Evolutionary conservation across 805 yeast species (phyloP).

Genomic region (Hermanozyma aechmeae): DNA sequence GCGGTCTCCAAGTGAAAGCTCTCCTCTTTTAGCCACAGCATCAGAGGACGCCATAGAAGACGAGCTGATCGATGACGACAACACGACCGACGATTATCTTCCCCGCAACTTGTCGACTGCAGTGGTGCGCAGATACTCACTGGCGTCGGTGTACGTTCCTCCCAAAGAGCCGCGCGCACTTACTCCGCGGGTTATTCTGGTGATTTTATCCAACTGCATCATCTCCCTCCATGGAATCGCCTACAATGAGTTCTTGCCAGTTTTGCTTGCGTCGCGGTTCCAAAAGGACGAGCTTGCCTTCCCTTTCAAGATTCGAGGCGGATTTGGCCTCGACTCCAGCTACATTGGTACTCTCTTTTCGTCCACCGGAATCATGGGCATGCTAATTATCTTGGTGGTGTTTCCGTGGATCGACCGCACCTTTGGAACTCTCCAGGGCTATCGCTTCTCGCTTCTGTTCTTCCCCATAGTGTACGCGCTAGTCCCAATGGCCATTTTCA

Average conservation of each 20-base stretch:
- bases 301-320: slow-evolving; percentile 28
- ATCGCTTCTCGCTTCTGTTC: slow-evolving; percentile 19
- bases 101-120: too few relatives aligned
- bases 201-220: slow-evolving; percentile 23
- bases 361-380: slow-evolving; percentile 27
- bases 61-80: not conserved
- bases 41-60: too few relatives aligned
- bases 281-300: slow-evolving; percentile 16
- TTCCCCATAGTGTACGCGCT: slow-evolving; percentile 24
- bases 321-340: slow-evolving; percentile 23
- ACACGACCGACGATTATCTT: not conserved
- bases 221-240: slow-evolving; percentile 23
- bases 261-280: slow-evolving; percentile 23
- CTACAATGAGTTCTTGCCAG: slow-evolving; percentile 28
- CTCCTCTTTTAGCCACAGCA: too few relatives aligned
- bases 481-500: slow-evolving; percentile 23
- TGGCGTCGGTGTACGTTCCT: slow-evolving; percentile 3
- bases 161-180: slow-evolving; percentile 7
- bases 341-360: slow-evolving; percentile 27
- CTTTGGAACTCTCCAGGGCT: slow-evolving; percentile 22
- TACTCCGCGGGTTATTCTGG: slow-evolving; percentile 22
- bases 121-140: slow-evolving; percentile 9
- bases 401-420: slow-evolving; percentile 26
- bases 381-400: slow-evolving; percentile 17
- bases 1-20: too few relatives aligned